These are phyloP conservation scores for Nyctanthes arbortristis DNA, from an alignment of 257 asterid species.

Conservation along the genomic window DNA sequence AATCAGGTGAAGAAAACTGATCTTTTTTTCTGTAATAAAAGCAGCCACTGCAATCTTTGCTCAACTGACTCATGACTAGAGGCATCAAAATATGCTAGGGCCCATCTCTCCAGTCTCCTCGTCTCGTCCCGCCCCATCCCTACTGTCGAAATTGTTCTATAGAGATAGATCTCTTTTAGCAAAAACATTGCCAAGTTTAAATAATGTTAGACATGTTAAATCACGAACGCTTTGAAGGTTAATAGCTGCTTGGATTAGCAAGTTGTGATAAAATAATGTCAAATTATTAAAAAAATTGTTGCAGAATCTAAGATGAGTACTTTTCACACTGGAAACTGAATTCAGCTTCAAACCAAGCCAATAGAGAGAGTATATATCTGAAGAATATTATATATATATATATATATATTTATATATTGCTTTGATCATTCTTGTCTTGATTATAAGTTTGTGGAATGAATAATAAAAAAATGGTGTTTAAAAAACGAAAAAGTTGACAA, in stretches of 20 bases:
- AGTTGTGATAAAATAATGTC: no score
- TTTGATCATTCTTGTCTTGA: background rate
- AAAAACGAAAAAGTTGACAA: slow-evolving; percentile 37
- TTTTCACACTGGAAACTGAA: slow-evolving; percentile 40
- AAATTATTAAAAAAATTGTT: no score
- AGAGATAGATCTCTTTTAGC: no score
- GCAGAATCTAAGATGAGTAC: slow-evolving; percentile 35
- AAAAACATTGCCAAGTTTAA: background rate
- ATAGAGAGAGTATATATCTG: background rate
- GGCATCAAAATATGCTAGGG: background rate
- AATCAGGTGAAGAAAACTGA: background rate
- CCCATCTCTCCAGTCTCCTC: no score
- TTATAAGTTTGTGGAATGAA: background rate
- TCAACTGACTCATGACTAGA: background rate
- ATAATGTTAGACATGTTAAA: background rate
- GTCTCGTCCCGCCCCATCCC: no score
- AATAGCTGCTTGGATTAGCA: background rate
- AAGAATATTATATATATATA: no score
- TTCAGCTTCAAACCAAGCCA: slow-evolving; percentile 7
- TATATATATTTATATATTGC: no score
- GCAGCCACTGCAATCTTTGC: background rate
- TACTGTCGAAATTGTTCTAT: no score
- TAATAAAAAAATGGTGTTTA: slow-evolving; percentile 20
- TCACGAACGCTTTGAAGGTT: background rate
- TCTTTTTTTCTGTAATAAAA: background rate